Percentiles rank a stretch among this genome's conserved stretches.
These are phyloP conservation scores for Russula earlei DNA, from an alignment of 768 basidiomycete species.

Conservation along the genomic window DNA sequence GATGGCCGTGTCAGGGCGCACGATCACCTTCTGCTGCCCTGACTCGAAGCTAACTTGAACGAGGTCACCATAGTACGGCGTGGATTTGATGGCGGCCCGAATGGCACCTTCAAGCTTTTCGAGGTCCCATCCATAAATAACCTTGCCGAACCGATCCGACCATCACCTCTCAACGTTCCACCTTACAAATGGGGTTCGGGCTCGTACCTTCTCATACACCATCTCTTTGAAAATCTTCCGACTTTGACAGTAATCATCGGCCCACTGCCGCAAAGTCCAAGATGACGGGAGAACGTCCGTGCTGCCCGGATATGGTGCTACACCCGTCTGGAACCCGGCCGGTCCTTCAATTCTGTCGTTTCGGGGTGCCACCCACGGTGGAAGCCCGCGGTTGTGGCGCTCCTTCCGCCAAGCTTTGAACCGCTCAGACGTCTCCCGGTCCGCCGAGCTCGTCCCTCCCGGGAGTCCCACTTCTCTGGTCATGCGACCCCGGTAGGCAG, in stretches of 20 bases:
- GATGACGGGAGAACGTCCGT: slow-evolving; percentile 19
- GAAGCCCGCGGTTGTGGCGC: slow-evolving; percentile 39
- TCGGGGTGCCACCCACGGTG: slow-evolving; percentile 35
- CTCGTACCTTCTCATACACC: slow-evolving; percentile 53
- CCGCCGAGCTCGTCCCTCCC: slow-evolving; percentile 32
- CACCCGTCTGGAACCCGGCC: neutral
- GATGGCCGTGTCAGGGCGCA: slow-evolving; percentile 58
- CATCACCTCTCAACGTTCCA: too few relatives aligned
- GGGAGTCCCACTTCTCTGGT: slow-evolving; percentile 42
- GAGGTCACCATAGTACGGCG: slow-evolving; percentile 32
- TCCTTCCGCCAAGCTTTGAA: slow-evolving; percentile 38
- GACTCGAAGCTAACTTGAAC: slow-evolving; percentile 44
- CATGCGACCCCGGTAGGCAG: slow-evolving; percentile 58
- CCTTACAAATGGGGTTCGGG: neutral
- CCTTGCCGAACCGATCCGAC: too few relatives aligned
- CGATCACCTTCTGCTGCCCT: slow-evolving; percentile 40
- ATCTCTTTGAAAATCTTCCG: slow-evolving; percentile 70
- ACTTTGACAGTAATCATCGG: slow-evolving; percentile 71
- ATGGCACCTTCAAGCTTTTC: slow-evolving; percentile 33
- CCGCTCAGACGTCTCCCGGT: slow-evolving; percentile 33
- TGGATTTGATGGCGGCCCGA: slow-evolving; percentile 31
- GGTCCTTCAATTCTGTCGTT: neutral
- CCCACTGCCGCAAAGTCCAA: slow-evolving; percentile 44
- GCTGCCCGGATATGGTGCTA: neutral
- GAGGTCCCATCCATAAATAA: slow-evolving; percentile 53